Evolutionary conservation across 108 stramenopile genomes (phyloP).

Genomic region (Pseudonitzschia pungens): DNA sequence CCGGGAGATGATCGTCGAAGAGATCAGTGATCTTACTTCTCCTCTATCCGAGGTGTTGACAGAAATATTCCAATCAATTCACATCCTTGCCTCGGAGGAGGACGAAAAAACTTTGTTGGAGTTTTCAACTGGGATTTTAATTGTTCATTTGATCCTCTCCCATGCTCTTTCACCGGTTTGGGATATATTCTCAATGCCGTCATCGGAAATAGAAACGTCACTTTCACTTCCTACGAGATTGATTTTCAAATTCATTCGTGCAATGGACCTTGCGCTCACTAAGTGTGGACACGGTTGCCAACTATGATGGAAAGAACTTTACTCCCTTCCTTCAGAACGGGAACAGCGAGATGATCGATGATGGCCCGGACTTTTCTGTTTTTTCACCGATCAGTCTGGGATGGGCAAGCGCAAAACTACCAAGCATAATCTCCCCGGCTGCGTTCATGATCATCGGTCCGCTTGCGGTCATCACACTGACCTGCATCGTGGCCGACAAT

Average conservation of each 20-base stretch:
- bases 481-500: conserved; percentile 12
- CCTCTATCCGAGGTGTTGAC: not conserved
- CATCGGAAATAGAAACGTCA: not conserved
- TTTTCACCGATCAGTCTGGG: not conserved
- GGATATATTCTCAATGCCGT: not conserved
- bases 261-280: not conserved
- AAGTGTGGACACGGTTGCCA: not conserved
- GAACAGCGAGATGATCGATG: not conserved
- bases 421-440: not conserved
- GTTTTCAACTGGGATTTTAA: conserved; percentile 6
- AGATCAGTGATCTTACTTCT: not conserved
- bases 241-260: not conserved
- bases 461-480: not conserved
- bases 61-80: not conserved
- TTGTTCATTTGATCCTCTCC: conserved; percentile 1
- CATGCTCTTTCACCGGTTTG: not conserved
- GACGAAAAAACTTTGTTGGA: not conserved
- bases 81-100: not conserved
- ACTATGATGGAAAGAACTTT: not conserved
- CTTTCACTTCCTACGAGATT: not conserved
- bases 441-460: conserved; percentile 11
- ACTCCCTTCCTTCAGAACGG: not conserved
- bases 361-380: not conserved
- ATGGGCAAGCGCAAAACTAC: not conserved
- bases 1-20: conserved; percentile 4